Evolutionary conservation across 2,329 filamentous ascomycete genomes (phyloP).

Genomic region (Exserohilum rostratum): DNA sequence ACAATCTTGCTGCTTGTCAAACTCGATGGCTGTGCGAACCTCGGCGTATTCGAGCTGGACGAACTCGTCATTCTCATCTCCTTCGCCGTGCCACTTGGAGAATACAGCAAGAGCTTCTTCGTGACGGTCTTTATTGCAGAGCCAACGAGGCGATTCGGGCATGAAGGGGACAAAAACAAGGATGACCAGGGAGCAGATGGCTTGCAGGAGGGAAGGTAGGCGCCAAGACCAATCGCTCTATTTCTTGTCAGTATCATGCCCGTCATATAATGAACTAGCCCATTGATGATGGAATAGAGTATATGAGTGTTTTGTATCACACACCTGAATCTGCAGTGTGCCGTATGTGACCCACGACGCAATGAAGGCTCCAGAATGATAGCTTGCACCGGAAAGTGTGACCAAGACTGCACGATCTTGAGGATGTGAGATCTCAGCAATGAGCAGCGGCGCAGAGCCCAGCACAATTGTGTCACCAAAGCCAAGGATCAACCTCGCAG

Average conservation of each 20-base stretch:
- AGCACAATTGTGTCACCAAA: slow-evolving; percentile 36
- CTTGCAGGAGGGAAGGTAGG: slow-evolving; percentile 59
- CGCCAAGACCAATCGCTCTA: slow-evolving; percentile 57
- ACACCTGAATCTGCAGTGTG: slow-evolving; percentile 12
- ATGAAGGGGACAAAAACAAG: slow-evolving; percentile 47
- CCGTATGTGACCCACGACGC: slow-evolving; percentile 32
- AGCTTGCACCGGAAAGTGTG: slow-evolving; percentile 38
- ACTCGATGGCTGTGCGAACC: slow-evolving; percentile 28
- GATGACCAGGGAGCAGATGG: slow-evolving; percentile 52
- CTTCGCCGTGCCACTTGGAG: slow-evolving; percentile 59
- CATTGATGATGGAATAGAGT: not conserved
- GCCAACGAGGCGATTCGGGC: slow-evolving; percentile 66
- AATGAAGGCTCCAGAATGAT: slow-evolving; percentile 50
- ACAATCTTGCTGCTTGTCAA: slow-evolving; percentile 13
- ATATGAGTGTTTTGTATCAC: not conserved
- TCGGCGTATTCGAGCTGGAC: slow-evolving; percentile 25
- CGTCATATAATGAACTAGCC: not conserved
- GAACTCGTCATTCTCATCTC: slow-evolving; percentile 41
- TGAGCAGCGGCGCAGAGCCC: slow-evolving; percentile 38
- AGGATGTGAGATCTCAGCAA: slow-evolving; percentile 54
- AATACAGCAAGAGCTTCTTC: slow-evolving; percentile 62
- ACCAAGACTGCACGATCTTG: slow-evolving; percentile 35
- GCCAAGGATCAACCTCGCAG: slow-evolving; percentile 34
- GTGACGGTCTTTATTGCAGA: slow-evolving; percentile 59
- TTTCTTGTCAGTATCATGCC: not conserved